Conservation (phyloP, 805 yeast genomes). For the Komagataella ulmi region DNA sequence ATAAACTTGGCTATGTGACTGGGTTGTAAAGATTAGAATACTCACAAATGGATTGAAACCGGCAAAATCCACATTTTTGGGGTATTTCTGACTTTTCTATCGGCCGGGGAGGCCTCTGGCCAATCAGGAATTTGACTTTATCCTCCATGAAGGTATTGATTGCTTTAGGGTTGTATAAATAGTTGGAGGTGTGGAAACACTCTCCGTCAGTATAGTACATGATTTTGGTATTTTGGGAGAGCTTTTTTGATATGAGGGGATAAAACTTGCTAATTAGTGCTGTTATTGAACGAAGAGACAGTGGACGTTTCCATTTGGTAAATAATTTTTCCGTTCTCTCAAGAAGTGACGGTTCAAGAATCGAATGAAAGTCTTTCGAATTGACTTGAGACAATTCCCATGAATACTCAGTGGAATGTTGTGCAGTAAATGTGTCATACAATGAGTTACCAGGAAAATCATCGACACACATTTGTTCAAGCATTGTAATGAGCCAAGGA, state of each 20-base stretch:
- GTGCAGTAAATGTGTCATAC: not conserved
- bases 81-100: not conserved
- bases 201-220: not conserved
- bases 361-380: not conserved
- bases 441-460: not conserved
- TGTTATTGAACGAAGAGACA: not conserved
- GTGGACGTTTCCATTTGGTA: not conserved
- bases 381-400: not conserved
- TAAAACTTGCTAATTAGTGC: not conserved
- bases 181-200: not conserved
- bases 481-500: constrained; percentile 12
- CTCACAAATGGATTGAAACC: not conserved
- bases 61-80: not conserved
- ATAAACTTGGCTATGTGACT: not conserved
- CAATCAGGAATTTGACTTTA: not conserved
- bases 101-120: not conserved
- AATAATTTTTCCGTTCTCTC: not conserved
- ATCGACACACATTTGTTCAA: not conserved
- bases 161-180: not conserved
- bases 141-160: not conserved
- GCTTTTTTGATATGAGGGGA: not conserved
- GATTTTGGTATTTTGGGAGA: not conserved
- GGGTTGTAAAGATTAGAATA: not conserved
- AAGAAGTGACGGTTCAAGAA: constrained; percentile 3
- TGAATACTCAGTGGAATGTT: not conserved